A percentile compares a stretch with the other conserved stretches of the same genome.
phyloP scores from a whole-genome alignment of 1,139 yeast genomes.

The Magnusiomyces suaveolens region DNA sequence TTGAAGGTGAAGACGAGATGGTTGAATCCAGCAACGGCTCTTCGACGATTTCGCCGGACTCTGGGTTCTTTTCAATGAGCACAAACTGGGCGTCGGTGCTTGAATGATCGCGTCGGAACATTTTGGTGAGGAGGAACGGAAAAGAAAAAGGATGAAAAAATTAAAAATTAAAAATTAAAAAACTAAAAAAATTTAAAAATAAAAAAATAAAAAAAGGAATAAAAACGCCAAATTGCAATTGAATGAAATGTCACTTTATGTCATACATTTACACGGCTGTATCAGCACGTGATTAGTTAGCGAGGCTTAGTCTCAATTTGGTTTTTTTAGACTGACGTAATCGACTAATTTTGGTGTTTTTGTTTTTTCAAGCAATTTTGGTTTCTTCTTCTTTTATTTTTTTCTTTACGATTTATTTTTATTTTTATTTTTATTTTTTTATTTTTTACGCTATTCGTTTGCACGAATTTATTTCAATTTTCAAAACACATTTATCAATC shows the following conservation, averaged over 20 bases:
- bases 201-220: neutral
- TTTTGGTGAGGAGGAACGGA: neutral
- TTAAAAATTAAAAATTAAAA: neutral
- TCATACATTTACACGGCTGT: neutral
- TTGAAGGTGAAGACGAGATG: neutral
- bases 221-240: neutral
- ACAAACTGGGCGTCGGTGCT: constrained; percentile 3
- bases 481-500: neutral
- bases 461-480: neutral
- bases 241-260: neutral
- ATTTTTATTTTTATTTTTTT: neutral
- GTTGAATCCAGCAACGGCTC: neutral
- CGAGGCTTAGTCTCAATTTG: no score
- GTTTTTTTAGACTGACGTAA: neutral
- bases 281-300: neutral
- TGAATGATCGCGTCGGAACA: constrained; percentile 3
- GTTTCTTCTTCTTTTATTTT: neutral
- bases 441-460: neutral
- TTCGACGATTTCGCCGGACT: constrained; percentile 2
- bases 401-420: neutral
- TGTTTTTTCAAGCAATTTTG: neutral
- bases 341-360: neutral
- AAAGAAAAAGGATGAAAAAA: neutral
- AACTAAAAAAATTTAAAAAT: neutral
- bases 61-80: constrained; percentile 4